These are phyloP conservation scores for Fusarium sp. DNA, from an alignment of 2,329 filamentous ascomycete species.

Conservation along the genomic window DNA sequence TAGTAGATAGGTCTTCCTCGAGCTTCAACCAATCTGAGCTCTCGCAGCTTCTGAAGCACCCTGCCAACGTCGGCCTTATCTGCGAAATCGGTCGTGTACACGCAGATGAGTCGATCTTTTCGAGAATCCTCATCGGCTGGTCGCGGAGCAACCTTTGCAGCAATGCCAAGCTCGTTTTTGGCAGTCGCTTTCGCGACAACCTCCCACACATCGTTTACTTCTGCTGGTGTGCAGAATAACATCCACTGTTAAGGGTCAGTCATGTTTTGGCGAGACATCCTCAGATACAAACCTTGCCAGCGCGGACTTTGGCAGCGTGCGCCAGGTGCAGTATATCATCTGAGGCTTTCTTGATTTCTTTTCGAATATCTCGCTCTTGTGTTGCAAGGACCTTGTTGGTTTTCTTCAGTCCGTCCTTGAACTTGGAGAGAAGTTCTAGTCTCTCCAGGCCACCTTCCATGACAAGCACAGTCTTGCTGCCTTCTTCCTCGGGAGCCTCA, in stretches of 20 bases:
- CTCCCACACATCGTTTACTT: constrained; percentile 73
- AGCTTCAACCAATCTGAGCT: constrained; percentile 67
- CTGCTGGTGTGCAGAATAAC: constrained; percentile 67
- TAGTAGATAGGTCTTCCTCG: constrained; percentile 73
- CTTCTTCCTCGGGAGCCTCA: constrained; percentile 58
- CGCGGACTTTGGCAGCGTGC: constrained; percentile 63
- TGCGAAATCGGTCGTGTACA: constrained; percentile 81
- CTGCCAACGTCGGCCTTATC: constrained; percentile 74
- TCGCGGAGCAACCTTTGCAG: constrained; percentile 75
- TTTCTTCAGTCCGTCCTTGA: constrained; percentile 60
- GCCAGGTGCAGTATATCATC: constrained; percentile 70
- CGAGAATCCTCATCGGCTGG: constrained; percentile 52
- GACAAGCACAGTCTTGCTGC: constrained; percentile 59
- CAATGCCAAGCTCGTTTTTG: constrained; percentile 74
- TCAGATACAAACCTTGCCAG: constrained; percentile 68
- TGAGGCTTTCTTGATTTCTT: constrained; percentile 59
- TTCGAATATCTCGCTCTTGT: constrained; percentile 59
- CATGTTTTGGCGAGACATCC: neutral
- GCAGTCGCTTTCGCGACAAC: constrained; percentile 73
- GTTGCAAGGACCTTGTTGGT: constrained; percentile 48
- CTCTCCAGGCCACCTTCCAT: constrained; percentile 62
- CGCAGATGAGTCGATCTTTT: constrained; percentile 71
- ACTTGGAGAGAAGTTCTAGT: constrained; percentile 55
- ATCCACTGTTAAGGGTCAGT: constrained; percentile 70
- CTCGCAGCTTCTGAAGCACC: constrained; percentile 70